Evolutionary conservation across 2,329 filamentous ascomycete genomes (phyloP).

Genomic region (Phyllosticta ampelicida): DNA sequence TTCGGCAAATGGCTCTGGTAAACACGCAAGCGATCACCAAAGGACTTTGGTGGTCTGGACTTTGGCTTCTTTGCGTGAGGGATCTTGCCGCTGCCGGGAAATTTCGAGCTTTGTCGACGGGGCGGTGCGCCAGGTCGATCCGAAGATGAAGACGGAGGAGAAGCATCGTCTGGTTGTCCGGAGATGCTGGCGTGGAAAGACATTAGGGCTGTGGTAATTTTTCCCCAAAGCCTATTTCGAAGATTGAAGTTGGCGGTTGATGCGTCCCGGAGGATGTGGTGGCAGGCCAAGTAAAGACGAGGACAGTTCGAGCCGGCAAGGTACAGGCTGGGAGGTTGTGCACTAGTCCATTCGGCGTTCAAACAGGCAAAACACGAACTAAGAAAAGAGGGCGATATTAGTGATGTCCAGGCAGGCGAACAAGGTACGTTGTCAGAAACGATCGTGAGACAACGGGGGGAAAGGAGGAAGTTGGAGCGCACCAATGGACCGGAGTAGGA

Average conservation of each 20-base stretch:
- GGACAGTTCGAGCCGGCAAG: background rate
- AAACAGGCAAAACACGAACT: background rate
- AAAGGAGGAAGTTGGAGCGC: background rate
- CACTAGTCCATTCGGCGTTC: background rate
- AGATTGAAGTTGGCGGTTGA: too few species aligned
- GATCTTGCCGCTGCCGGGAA: background rate
- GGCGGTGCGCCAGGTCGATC: background rate
- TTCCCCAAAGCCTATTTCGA: too few species aligned
- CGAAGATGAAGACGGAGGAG: background rate
- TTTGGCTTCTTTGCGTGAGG: conserved; percentile 36
- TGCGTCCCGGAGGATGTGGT: too few species aligned
- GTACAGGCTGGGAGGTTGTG: too few species aligned
- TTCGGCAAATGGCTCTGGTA: conserved; percentile 36
- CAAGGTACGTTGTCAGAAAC: background rate
- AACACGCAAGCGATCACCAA: conserved; percentile 39
- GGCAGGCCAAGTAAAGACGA: background rate
- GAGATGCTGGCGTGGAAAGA: conserved; percentile 1
- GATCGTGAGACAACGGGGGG: background rate
- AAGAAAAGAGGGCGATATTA: background rate
- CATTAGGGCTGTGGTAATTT: background rate
- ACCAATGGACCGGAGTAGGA: background rate
- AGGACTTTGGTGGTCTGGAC: conserved; percentile 34
- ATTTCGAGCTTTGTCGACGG: background rate
- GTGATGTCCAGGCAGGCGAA: background rate
- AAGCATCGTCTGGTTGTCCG: background rate